phyloP scores from a whole-genome alignment of 345 rosid species.

The Eucalyptus albens region DNA sequence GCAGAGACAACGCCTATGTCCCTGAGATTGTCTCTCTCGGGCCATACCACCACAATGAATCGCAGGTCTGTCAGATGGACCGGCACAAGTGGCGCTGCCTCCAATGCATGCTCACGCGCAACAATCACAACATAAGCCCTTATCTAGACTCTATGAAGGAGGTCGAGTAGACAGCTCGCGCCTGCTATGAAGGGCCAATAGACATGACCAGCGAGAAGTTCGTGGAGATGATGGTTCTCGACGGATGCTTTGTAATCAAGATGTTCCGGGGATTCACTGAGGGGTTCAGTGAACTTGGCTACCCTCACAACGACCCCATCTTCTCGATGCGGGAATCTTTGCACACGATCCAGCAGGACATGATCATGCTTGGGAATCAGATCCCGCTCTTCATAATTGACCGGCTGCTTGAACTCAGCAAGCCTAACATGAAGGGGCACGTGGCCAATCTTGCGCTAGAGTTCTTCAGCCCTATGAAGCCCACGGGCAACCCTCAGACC shows the following conservation, averaged over 20 bases:
- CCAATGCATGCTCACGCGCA: conserved; percentile 43
- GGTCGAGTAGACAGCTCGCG: conserved; percentile 50
- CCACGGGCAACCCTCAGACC: background rate
- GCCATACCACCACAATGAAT: conserved; percentile 68
- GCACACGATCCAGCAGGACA: conserved; percentile 77
- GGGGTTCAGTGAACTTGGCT: conserved; percentile 53
- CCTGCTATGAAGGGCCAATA: conserved; percentile 50
- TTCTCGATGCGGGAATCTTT: conserved; percentile 75
- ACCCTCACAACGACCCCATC: conserved; percentile 58
- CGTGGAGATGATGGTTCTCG: conserved; percentile 27
- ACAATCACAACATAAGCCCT: conserved; percentile 20
- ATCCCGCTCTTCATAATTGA: conserved; percentile 22
- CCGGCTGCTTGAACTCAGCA: conserved; percentile 7
- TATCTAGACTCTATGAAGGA: conserved; percentile 49
- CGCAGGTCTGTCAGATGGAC: conserved; percentile 53
- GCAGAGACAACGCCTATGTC: conserved; percentile 47
- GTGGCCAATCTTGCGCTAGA: conserved; percentile 44
- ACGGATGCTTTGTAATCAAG: conserved; percentile 40
- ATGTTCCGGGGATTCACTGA: conserved; percentile 53
- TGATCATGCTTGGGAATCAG: conserved; percentile 57
- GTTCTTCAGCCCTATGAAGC: conserved; percentile 78
- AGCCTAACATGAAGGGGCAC: conserved; percentile 5
- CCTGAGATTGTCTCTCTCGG: conserved; percentile 72
- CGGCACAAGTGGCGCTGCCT: conserved; percentile 81
- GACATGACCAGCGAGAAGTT: conserved; percentile 50